Evolutionary conservation across 257 asterid genomes (phyloP).

Genomic region (Mentha longifolia): DNA sequence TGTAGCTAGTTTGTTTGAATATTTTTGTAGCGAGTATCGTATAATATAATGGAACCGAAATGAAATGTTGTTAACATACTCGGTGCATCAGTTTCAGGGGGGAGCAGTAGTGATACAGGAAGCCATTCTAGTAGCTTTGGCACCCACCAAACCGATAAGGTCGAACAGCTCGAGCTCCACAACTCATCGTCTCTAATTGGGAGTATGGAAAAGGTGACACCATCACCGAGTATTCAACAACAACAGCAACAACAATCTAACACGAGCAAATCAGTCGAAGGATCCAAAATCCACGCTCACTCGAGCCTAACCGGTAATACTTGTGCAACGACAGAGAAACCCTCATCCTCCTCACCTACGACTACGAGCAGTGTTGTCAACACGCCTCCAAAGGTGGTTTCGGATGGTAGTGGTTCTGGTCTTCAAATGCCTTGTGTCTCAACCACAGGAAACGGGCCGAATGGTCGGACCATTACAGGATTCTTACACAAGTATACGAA

Average conservation of each 20-base stretch:
- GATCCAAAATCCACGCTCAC: background rate
- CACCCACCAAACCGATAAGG: background rate
- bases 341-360: background rate
- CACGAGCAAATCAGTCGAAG: background rate
- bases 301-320: background rate
- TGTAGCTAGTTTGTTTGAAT: background rate
- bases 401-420: background rate
- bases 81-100: conserved; percentile 34
- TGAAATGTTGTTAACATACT: background rate
- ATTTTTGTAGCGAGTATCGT: background rate
- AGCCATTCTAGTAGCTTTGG: conserved; percentile 39
- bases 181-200: background rate
- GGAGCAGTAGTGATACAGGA: conserved; percentile 40
- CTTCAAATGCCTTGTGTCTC: conserved; percentile 57
- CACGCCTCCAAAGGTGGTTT: background rate
- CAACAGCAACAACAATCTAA: background rate
- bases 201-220: background rate
- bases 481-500: conserved; percentile 54
- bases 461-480: conserved; percentile 59
- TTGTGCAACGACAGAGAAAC: background rate
- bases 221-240: background rate
- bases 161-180: conserved; percentile 9
- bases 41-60: background rate
- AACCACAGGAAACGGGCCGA: conserved; percentile 66
- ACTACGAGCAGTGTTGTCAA: background rate